A percentile compares a stretch with the other conserved stretches of the same genome.
Conservation (phyloP, 2,329 filamentous ascomycete species). For the Fusarium veterinarium region DNA sequence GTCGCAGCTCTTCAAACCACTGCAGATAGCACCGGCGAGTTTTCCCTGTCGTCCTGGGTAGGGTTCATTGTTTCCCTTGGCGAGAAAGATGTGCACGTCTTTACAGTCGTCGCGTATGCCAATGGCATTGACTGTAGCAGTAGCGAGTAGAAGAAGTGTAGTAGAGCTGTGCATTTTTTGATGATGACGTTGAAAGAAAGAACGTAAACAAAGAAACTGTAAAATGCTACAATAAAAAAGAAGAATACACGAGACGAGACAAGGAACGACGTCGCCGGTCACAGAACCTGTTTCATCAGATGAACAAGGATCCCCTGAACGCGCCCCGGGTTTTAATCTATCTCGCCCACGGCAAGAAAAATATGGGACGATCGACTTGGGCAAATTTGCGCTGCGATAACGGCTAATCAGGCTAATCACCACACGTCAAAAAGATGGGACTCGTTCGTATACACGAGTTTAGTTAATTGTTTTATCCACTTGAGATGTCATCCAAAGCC, state of each 20-base stretch:
- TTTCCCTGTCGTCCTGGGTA: conserved; percentile 21
- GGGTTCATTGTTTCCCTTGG: conserved; percentile 20
- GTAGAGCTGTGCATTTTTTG: conserved; percentile 4
- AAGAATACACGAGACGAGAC: neutral
- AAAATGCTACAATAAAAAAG: neutral
- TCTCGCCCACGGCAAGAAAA: neutral
- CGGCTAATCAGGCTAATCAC: neutral
- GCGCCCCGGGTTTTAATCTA: neutral
- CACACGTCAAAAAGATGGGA: neutral
- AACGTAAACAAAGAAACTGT: neutral
- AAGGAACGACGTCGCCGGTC: neutral
- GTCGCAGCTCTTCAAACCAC: conserved; percentile 15
- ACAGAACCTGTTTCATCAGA: conserved; percentile 5
- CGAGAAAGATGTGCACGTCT: conserved; percentile 20
- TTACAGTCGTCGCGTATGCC: conserved; percentile 9
- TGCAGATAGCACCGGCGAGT: conserved; percentile 3
- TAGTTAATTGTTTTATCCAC: neutral
- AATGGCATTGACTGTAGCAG: neutral
- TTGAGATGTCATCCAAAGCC: neutral
- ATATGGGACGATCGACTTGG: neutral
- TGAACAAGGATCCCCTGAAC: neutral
- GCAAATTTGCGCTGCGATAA: neutral
- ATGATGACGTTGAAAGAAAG: neutral
- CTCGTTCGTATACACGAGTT: neutral
- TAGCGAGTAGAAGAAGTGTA: neutral